Evolutionary conservation across 2,329 filamentous ascomycete species (phyloP).

Genomic region (Neodidymelliopsis sp.): DNA sequence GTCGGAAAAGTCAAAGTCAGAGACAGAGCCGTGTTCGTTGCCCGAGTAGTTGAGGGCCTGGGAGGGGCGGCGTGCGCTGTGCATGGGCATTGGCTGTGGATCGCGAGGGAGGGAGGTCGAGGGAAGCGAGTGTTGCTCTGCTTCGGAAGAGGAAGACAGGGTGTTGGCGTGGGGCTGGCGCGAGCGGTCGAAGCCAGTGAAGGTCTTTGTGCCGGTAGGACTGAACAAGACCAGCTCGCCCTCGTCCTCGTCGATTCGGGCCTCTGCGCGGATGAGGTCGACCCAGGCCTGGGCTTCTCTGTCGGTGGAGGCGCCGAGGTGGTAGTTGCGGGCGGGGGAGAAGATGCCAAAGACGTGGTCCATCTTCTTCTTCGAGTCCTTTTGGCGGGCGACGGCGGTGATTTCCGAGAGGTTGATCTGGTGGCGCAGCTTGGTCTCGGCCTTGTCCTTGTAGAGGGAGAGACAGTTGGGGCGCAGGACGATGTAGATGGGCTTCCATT

Average conservation of each 20-base stretch:
- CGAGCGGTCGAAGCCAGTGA: slow-evolving; percentile 50
- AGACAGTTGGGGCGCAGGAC: slow-evolving; percentile 90
- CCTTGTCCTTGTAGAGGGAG: slow-evolving; percentile 90
- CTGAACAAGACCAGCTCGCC: slow-evolving; percentile 80
- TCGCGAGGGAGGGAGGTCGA: slow-evolving; percentile 24
- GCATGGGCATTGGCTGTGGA: slow-evolving; percentile 37
- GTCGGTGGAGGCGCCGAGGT: slow-evolving; percentile 78
- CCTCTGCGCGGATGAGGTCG: slow-evolving; percentile 76
- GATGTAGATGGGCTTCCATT: slow-evolving; percentile 89
- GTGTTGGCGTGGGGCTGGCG: slow-evolving; percentile 30
- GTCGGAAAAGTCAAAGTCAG: slow-evolving; percentile 90
- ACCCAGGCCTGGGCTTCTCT: slow-evolving; percentile 89
- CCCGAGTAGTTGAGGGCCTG: slow-evolving; percentile 69
- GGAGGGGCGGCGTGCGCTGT: slow-evolving; percentile 62
- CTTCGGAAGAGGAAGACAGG: slow-evolving; percentile 57
- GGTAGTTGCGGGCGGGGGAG: slow-evolving; percentile 88
- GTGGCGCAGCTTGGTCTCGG: slow-evolving; percentile 87
- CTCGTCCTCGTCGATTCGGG: slow-evolving; percentile 86
- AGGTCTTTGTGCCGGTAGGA: slow-evolving; percentile 63
- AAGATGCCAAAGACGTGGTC: slow-evolving; percentile 92
- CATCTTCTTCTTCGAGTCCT: slow-evolving; percentile 86
- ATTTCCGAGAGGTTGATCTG: slow-evolving; percentile 89
- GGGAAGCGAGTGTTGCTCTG: slow-evolving; percentile 45
- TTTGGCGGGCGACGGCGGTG: slow-evolving; percentile 87
- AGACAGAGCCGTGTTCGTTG: slow-evolving; percentile 77